Conservation (phyloP, 2,329 filamentous ascomycete genomes). For the Ascosphaera aggregata region DNA sequence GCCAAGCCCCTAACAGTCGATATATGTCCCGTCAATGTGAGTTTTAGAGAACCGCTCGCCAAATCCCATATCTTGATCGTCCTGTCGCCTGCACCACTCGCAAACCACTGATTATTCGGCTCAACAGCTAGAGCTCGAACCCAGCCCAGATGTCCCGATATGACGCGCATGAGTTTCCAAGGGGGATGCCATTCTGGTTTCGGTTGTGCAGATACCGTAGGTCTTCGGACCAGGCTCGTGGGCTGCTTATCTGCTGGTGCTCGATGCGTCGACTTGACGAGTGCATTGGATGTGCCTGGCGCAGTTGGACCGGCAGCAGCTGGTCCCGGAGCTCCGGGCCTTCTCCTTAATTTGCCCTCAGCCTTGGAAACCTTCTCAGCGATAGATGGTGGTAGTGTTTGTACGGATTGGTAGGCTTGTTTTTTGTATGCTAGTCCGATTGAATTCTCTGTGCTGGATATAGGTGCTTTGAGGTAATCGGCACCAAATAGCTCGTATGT, state of each 20-base stretch:
- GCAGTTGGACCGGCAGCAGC: constrained; percentile 29
- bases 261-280: constrained; percentile 19
- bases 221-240: constrained; percentile 37
- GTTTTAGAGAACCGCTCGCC: constrained; percentile 56
- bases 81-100: constrained; percentile 77
- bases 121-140: constrained; percentile 76
- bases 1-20: constrained; percentile 81
- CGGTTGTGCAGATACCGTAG: constrained; percentile 36
- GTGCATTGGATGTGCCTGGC: constrained; percentile 29
- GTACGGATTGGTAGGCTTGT: constrained; percentile 44
- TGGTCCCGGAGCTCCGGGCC: constrained; percentile 32
- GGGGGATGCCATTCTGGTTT: constrained; percentile 93
- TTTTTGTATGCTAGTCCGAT: constrained; percentile 22
- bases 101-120: constrained; percentile 94
- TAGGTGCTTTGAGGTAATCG: constrained; percentile 21
- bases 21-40: constrained; percentile 86
- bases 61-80: constrained; percentile 99
- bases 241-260: constrained; percentile 24
- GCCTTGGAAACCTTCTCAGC: constrained; percentile 55
- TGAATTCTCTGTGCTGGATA: constrained; percentile 20
- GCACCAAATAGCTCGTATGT: constrained; percentile 24
- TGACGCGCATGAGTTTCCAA: constrained; percentile 96
- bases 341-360: constrained; percentile 7
- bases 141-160: constrained; percentile 92
- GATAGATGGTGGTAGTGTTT: constrained; percentile 52